These are phyloP conservation scores for Hericium rajendrae DNA, from an alignment of 768 basidiomycete genomes.

Conservation along the genomic window DNA sequence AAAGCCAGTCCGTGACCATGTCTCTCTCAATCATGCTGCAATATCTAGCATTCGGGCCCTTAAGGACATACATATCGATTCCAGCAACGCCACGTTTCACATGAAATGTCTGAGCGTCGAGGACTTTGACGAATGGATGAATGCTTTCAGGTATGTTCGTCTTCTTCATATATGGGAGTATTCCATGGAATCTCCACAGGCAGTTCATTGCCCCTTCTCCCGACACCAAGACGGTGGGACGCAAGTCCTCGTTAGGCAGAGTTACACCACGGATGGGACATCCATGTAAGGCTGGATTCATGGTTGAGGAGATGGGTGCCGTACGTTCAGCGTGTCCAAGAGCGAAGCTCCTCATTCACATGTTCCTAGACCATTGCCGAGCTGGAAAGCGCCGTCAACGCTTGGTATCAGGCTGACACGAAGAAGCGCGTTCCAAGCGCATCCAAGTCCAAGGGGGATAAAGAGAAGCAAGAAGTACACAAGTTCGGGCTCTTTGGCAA, in stretches of 20 bases:
- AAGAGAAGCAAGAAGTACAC: conserved; percentile 40
- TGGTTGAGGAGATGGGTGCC: conserved; percentile 58
- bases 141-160: conserved; percentile 51
- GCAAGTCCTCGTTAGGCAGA: conserved; percentile 25
- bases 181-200: conserved; percentile 27
- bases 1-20: conserved; percentile 60
- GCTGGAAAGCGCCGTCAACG: conserved; percentile 43
- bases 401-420: conserved; percentile 30
- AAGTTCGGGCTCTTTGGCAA: conserved; percentile 17
- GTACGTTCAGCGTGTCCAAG: conserved; percentile 30
- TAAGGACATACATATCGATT: conserved; percentile 76
- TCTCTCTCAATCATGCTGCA: conserved; percentile 57
- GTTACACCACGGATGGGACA: conserved; percentile 34
- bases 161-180: background rate
- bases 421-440: conserved; percentile 23
- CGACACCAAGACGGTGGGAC: conserved; percentile 28
- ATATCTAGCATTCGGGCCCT: conserved; percentile 65
- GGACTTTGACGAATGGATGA: conserved; percentile 71
- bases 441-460: conserved; percentile 31
- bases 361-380: conserved; percentile 42
- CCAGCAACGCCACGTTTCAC: conserved; percentile 69
- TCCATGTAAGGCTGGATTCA: conserved; percentile 37
- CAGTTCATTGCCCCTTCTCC: conserved; percentile 43
- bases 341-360: background rate
- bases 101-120: conserved; percentile 63